Conservation (phyloP, 345 rosid genomes). For the Bruguiera sexangula region DNA sequence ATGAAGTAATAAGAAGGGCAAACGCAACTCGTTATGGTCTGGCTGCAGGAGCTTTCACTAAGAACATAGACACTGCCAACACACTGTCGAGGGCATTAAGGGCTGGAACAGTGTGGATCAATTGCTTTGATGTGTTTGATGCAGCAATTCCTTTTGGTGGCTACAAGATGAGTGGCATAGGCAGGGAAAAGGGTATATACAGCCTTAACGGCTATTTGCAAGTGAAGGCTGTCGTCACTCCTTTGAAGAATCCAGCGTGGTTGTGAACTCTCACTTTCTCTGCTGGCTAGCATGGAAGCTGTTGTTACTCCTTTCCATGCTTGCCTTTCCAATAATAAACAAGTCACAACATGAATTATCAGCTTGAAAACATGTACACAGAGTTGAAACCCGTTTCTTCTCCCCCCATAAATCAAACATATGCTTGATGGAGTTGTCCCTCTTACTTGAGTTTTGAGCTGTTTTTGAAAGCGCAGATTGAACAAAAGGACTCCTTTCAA, state of each 20-base stretch:
- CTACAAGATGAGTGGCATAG: slow-evolving; percentile 85
- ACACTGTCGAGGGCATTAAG: slow-evolving; percentile 60
- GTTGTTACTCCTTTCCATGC: neutral
- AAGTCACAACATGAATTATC: too few species aligned
- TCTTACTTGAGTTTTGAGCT: too few species aligned
- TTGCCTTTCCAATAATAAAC: neutral
- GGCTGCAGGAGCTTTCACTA: slow-evolving; percentile 82
- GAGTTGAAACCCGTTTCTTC: too few species aligned
- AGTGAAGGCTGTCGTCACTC: slow-evolving; percentile 82
- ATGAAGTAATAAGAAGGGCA: slow-evolving; percentile 70
- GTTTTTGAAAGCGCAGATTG: too few species aligned
- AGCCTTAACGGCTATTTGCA: slow-evolving; percentile 77
- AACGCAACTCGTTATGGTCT: slow-evolving; percentile 59
- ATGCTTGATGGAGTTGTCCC: too few species aligned
- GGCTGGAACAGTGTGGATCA: slow-evolving; percentile 76
- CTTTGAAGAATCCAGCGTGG: slow-evolving; percentile 87
- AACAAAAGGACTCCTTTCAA: too few species aligned
- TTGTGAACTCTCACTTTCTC: slow-evolving; percentile 24
- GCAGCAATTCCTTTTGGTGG: slow-evolving; percentile 89
- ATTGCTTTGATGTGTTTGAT: slow-evolving; percentile 76
- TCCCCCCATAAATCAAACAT: too few species aligned
- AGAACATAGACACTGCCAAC: slow-evolving; percentile 71
- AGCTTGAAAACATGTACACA: too few species aligned
- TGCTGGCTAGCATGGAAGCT: too few species aligned
- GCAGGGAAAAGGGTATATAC: slow-evolving; percentile 87